Evolutionary conservation across 2,329 filamentous ascomycete genomes (phyloP), one percentile per base, ranked within the genome.

Genomic region (Colletotrichum tamarilloi): DNA sequence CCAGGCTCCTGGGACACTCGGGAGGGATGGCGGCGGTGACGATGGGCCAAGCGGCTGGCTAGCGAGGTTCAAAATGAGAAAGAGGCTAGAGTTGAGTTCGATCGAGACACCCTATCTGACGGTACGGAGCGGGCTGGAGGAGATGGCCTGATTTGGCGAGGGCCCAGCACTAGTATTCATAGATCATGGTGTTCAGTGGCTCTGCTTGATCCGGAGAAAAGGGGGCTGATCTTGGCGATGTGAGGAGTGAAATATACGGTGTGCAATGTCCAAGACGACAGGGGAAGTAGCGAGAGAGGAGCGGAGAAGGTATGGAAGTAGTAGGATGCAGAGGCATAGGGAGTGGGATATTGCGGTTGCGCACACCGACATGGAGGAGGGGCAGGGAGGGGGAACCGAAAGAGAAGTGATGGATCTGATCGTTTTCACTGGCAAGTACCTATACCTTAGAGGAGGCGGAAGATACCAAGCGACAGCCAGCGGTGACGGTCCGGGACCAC

Each of bases 391-490:
- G 59, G 24, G 62, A 26, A 62, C n/a, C 24, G 58, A 38, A 69
- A 28, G 42, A 56, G 35, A 69, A 59, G 19, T 35, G 12, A 46
- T 67, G 62, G 68, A 55, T 42, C 70, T 49, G 26, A 38, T 49
- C 49, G 35, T 55, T 59, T 55, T 30, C 55, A 35, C 55, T 14
- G 9, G 6, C 52, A 64, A 30, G 66, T 64, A 73, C 70, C 67
- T 69, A 60, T 70, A 73, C 66, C 32, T 73, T 16, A 2, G 30
- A 63, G 38, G 22, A 58, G 24, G 55, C 69, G 59, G 49, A 53
- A 55, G 62, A 58, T 68, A 72, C 65, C 22, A 53, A 28, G 30
- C 24, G 14, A 55, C 58, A 58, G 46, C 65, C 38, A 30, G 68
- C 35, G 55, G 52, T 35, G 57, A 68, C 28, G 68, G 42, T 42